Conservation (phyloP, 495 filamentous ascomycete species). For the Aspergillus biplanus region DNA sequence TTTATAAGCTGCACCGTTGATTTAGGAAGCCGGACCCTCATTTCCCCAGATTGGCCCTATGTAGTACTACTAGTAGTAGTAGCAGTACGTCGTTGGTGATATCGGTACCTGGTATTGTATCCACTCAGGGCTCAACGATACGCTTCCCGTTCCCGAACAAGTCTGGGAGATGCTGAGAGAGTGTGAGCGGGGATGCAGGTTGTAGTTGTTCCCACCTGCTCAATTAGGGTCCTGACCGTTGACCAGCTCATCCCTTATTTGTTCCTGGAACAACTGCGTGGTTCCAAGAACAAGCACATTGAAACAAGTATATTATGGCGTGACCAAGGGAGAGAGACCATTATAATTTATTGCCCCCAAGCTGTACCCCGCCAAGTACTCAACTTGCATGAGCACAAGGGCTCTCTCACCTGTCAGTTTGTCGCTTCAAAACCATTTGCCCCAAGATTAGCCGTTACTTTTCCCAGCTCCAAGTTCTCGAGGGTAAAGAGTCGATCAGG, state of each 20-base stretch:
- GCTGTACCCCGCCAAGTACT: conserved; percentile 11
- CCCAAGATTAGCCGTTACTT: too few species aligned
- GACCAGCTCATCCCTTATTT: background rate
- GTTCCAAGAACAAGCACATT: background rate
- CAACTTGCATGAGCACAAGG: conserved; percentile 9
- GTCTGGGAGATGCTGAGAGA: background rate
- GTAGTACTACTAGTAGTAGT: too few species aligned
- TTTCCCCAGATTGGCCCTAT: background rate
- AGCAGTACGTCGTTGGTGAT: too few species aligned
- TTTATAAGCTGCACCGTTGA: background rate
- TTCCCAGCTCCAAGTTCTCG: too few species aligned
- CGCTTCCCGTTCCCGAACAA: too few species aligned
- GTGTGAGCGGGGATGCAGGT: conserved; percentile 5
- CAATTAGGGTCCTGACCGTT: conserved; percentile 15
- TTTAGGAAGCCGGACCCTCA: background rate
- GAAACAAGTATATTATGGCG: background rate
- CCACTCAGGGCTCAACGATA: too few species aligned
- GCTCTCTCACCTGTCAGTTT: conserved; percentile 7
- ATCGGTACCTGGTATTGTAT: too few species aligned
- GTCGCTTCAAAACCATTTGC: background rate
- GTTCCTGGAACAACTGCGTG: conserved; percentile 4
- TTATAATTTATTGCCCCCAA: background rate
- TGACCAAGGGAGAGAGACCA: background rate
- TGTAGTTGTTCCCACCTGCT: conserved; percentile 5
- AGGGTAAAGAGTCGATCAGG: too few species aligned